These are phyloP conservation scores for Cladobotryum protrusum DNA, from an alignment of 2,329 filamentous ascomycete species.

Conservation along the genomic window DNA sequence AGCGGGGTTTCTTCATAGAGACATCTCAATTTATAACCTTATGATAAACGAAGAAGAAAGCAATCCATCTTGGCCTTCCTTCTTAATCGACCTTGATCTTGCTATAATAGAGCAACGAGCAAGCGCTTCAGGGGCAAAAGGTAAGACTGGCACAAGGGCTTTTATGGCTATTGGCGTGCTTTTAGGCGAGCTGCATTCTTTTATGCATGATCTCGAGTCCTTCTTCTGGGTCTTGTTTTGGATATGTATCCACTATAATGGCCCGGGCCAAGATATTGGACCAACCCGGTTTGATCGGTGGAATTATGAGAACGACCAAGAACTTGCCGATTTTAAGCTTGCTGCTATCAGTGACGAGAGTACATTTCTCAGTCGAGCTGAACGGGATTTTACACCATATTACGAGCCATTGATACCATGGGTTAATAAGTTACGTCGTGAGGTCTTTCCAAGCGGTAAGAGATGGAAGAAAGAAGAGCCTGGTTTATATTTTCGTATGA, in stretches of 20 bases:
- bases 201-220: conserved; percentile 43
- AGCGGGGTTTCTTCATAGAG: conserved; percentile 21
- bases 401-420: too few relatives aligned
- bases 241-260: conserved; percentile 36
- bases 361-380: too few relatives aligned
- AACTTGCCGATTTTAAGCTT: too few relatives aligned
- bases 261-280: conserved; percentile 3
- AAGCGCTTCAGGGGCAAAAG: conserved; percentile 30
- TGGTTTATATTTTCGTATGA: too few relatives aligned
- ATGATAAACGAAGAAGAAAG: conserved; percentile 39
- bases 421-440: too few relatives aligned
- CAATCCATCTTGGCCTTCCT: conserved; percentile 32
- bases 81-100: conserved; percentile 38
- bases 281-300: too few relatives aligned
- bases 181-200: conserved; percentile 35
- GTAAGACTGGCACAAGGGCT: conserved; percentile 37
- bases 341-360: too few relatives aligned
- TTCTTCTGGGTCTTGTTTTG: conserved; percentile 45
- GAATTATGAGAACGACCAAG: too few relatives aligned
- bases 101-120: conserved; percentile 28
- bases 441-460: too few relatives aligned
- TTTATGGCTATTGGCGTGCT: conserved; percentile 43
- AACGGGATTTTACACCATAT: too few relatives aligned
- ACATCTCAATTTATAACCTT: conserved; percentile 32
- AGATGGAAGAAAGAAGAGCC: too few relatives aligned